Evolutionary conservation across 176 grass and related monocot species (phyloP).

Genomic region (Eleusine coracana): DNA sequence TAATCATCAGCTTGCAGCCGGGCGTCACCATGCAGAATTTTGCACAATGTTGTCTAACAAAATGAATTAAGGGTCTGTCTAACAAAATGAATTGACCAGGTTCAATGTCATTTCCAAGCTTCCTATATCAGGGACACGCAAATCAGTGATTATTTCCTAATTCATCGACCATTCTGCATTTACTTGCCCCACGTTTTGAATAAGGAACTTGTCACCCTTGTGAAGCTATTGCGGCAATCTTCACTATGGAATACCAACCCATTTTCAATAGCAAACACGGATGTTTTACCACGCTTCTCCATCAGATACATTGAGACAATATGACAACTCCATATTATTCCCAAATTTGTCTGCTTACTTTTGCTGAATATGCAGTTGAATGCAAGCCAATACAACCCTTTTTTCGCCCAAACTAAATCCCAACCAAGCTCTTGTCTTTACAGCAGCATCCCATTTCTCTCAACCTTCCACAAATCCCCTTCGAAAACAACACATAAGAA

Average conservation of each 20-base stretch:
- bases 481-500: background rate
- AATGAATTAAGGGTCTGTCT: no score
- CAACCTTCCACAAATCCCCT: background rate
- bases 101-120: background rate
- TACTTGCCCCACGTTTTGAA: background rate
- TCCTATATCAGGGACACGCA: background rate
- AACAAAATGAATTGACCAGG: background rate
- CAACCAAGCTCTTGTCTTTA: background rate
- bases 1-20: no score
- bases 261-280: background rate
- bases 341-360: background rate
- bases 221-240: background rate
- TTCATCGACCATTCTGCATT: background rate
- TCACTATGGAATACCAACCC: background rate
- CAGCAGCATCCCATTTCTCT: background rate
- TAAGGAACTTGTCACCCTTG: background rate
- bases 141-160: background rate
- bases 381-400: background rate
- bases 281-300: background rate
- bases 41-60: no score
- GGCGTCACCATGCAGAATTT: no score
- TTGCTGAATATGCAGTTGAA: conserved; percentile 6
- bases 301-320: background rate
- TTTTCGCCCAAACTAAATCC: background rate
- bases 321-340: background rate